Evolutionary conservation across 495 filamentous ascomycete genomes (phyloP).

Genomic region (Aspergillus leporis): DNA sequence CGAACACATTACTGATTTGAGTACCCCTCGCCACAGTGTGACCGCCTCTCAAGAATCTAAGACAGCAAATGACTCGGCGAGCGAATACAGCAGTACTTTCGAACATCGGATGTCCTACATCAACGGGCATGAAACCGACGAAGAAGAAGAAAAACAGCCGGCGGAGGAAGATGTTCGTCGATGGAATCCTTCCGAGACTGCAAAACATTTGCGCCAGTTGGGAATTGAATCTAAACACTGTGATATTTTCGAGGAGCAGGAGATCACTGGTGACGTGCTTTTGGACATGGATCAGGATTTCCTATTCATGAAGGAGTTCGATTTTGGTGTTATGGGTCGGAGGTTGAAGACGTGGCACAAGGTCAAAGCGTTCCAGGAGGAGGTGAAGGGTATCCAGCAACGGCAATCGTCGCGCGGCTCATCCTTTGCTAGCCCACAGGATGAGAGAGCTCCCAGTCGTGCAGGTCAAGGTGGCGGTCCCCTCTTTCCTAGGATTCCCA

Average conservation of each 20-base stretch:
- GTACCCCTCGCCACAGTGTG: conserved; percentile 65
- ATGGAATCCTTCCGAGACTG: conserved; percentile 79
- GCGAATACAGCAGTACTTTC: conserved; percentile 82
- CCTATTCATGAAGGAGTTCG: conserved; percentile 90
- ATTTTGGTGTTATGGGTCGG: conserved; percentile 85
- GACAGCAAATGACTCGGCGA: conserved; percentile 76
- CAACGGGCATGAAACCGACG: conserved; percentile 83
- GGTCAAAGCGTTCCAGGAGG: conserved; percentile 84
- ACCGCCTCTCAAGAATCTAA: conserved; percentile 48
- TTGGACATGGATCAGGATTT: conserved; percentile 93
- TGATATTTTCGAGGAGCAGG: conserved; percentile 91
- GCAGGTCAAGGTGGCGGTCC: conserved; percentile 42
- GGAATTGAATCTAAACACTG: conserved; percentile 86
- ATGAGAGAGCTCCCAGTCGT: conserved; percentile 42
- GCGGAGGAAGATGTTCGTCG: conserved; percentile 64
- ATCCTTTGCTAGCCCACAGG: conserved; percentile 33
- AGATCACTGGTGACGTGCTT: conserved; percentile 91
- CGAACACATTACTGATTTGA: conserved; percentile 95
- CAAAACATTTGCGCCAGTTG: conserved; percentile 76
- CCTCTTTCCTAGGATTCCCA: conserved; percentile 62
- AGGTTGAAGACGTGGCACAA: conserved; percentile 95
- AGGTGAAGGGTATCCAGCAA: conserved; percentile 55
- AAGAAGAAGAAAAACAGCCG: conserved; percentile 57
- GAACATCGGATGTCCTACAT: conserved; percentile 84
- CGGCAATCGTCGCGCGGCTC: conserved; percentile 30